These are phyloP conservation scores for Aspergillus transmontanensis DNA, from an alignment of 2,329 filamentous ascomycete genomes.

Conservation along the genomic window DNA sequence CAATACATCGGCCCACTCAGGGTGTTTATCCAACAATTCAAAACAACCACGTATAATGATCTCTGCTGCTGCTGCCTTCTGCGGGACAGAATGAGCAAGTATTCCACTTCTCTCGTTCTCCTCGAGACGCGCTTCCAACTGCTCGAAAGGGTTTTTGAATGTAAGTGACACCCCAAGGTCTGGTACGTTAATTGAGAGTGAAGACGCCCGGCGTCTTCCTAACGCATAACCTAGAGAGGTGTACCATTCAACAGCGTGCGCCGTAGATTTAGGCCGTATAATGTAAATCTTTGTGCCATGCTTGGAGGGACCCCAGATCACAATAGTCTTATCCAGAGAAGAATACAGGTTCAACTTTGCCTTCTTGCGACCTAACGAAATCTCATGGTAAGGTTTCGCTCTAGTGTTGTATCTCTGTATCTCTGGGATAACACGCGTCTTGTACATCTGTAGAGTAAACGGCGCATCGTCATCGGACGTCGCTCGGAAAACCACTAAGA, in stretches of 20 bases:
- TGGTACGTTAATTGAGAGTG: slow-evolving; percentile 63
- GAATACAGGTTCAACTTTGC: slow-evolving; percentile 66
- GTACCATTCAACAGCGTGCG: slow-evolving; percentile 69
- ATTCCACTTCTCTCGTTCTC: slow-evolving; percentile 49
- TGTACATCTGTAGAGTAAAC: slow-evolving; percentile 62
- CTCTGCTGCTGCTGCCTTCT: slow-evolving; percentile 58
- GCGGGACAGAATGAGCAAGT: slow-evolving; percentile 36
- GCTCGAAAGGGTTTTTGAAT: slow-evolving; percentile 62
- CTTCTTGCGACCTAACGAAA: slow-evolving; percentile 56
- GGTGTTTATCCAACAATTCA: slow-evolving; percentile 57
- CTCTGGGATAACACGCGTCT: slow-evolving; percentile 64
- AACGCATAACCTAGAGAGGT: slow-evolving; percentile 64
- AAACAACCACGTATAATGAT: slow-evolving; percentile 61
- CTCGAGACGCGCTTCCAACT: slow-evolving; percentile 40
- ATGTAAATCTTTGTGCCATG: slow-evolving; percentile 63
- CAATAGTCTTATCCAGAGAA: slow-evolving; percentile 67
- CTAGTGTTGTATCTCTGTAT: slow-evolving; percentile 56
- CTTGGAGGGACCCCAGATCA: slow-evolving; percentile 60
- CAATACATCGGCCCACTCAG: slow-evolving; percentile 63
- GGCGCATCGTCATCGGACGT: slow-evolving; percentile 57
- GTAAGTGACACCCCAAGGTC: slow-evolving; percentile 62
- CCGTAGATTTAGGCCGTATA: slow-evolving; percentile 62
- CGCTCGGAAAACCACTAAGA: slow-evolving; percentile 63
- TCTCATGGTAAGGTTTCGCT: slow-evolving; percentile 59
- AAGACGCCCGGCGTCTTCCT: slow-evolving; percentile 59